Conservation (phyloP, 73 alveolate genomes). For the Symbiodinium natans region DNA sequence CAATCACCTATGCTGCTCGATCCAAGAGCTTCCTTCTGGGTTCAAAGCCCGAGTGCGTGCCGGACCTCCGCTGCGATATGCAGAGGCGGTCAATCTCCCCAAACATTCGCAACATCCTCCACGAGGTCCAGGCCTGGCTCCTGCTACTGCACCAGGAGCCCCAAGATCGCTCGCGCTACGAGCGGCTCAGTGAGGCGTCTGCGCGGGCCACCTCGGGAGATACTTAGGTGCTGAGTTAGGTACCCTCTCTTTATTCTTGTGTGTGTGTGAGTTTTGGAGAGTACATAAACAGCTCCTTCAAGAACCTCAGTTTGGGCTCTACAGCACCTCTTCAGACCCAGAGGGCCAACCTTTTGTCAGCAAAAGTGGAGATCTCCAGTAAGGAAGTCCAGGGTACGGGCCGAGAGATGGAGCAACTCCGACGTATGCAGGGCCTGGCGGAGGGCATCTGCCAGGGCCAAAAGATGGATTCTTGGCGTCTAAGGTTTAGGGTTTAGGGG, state of each 20-base stretch:
- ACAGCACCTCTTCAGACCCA: too few relatives aligned
- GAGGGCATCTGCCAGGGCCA: neutral
- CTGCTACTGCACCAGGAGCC: neutral
- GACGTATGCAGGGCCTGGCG: neutral
- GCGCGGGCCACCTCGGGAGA: neutral
- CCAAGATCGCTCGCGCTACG: neutral
- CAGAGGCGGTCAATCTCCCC: neutral
- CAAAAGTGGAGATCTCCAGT: too few relatives aligned
- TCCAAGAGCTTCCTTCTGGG: neutral
- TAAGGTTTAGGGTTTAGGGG: too few relatives aligned
- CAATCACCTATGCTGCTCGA: neutral
- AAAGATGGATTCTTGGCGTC: neutral
- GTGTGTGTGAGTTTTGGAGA: too few relatives aligned
- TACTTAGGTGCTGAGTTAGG: too few relatives aligned
- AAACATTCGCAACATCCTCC: neutral
- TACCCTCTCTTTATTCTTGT: too few relatives aligned
- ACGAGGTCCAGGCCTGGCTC: neutral
- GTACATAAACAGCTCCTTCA: too few relatives aligned
- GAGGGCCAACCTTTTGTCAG: too few relatives aligned
- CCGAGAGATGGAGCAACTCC: neutral
- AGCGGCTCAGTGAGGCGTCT: neutral
- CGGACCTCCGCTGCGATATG: neutral
- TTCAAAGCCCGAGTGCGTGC: neutral
- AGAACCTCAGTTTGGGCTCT: too few relatives aligned
- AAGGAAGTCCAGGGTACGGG: neutral